Percentiles rank a stretch among this genome's conserved stretches.
Evolutionary conservation across 164 flowering plant species (phyloP).

Genomic region (Chimonanthus praecox): DNA sequence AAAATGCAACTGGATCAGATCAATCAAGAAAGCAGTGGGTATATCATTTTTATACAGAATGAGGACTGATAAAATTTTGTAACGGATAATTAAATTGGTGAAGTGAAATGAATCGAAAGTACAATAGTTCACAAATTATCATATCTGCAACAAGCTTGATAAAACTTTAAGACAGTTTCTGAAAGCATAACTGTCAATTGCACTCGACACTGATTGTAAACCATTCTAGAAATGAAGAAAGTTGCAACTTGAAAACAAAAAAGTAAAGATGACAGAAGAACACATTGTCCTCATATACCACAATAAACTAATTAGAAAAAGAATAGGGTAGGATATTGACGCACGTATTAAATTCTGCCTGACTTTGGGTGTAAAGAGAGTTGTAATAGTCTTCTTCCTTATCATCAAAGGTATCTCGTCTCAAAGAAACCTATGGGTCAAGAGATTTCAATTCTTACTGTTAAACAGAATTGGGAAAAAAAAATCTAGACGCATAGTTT

Average conservation of each 20-base stretch:
- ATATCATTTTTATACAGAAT: too few species aligned
- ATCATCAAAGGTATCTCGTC: conserved; percentile 70
- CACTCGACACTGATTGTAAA: background rate
- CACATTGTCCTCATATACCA: background rate
- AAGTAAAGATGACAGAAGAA: background rate
- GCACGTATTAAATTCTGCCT: conserved; percentile 78
- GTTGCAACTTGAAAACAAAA: too few species aligned
- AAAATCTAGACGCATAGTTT: too few species aligned
- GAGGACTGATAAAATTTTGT: too few species aligned
- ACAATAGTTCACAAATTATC: too few species aligned
- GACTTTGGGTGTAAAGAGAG: conserved; percentile 78
- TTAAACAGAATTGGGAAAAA: too few species aligned
- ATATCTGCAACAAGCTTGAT: too few species aligned
- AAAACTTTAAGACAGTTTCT: background rate
- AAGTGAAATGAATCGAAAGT: too few species aligned
- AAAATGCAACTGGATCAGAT: too few species aligned
- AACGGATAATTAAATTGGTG: too few species aligned
- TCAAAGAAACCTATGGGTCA: conserved; percentile 49
- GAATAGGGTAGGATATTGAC: conserved; percentile 15
- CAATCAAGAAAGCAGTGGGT: too few species aligned
- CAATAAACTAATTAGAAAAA: background rate
- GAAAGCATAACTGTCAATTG: background rate
- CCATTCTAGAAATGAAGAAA: background rate
- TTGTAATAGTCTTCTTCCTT: conserved; percentile 81
- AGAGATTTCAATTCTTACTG: background rate